A percentile compares a stretch with the other conserved stretches of the same genome.
phyloP scores from a whole-genome alignment of 2,329 filamentous ascomycete species.

The Colletotrichum ledebouriae region DNA sequence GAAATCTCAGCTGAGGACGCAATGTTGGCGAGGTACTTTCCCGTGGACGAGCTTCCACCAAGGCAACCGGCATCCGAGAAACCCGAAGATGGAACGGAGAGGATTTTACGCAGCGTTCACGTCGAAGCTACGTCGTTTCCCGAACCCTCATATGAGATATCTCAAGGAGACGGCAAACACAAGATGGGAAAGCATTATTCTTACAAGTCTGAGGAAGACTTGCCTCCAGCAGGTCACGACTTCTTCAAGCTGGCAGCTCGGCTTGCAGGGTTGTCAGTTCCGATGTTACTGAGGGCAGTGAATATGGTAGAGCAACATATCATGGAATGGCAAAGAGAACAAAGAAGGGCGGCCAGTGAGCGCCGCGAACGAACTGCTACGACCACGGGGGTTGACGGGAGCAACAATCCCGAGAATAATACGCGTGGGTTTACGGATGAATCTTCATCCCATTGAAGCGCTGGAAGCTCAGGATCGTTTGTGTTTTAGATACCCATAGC shows the following conservation, averaged over 20 bases:
- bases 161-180: neutral
- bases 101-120: conserved; percentile 26
- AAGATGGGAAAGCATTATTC: conserved; percentile 33
- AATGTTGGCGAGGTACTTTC: conserved; percentile 52
- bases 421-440: neutral
- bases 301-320: conserved; percentile 56
- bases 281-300: conserved; percentile 52
- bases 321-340: conserved; percentile 50
- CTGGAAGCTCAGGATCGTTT: too few relatives aligned
- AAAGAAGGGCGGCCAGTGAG: conserved; percentile 27
- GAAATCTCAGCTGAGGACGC: conserved; percentile 27
- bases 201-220: conserved; percentile 47
- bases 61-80: conserved; percentile 43
- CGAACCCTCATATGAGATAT: neutral
- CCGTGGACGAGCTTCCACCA: conserved; percentile 45
- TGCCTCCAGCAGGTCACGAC: conserved; percentile 49
- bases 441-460: neutral
- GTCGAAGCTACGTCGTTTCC: conserved; percentile 27
- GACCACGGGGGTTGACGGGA: conserved; percentile 18
- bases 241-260: conserved; percentile 53
- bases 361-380: conserved; percentile 18
- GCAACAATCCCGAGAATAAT: neutral
- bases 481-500: too few relatives aligned
- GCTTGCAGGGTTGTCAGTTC: conserved; percentile 51
- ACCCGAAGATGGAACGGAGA: conserved; percentile 47